Conservation (phyloP, 192 early-diverging fungal genomes). For the Umbelopsis sp. region DNA sequence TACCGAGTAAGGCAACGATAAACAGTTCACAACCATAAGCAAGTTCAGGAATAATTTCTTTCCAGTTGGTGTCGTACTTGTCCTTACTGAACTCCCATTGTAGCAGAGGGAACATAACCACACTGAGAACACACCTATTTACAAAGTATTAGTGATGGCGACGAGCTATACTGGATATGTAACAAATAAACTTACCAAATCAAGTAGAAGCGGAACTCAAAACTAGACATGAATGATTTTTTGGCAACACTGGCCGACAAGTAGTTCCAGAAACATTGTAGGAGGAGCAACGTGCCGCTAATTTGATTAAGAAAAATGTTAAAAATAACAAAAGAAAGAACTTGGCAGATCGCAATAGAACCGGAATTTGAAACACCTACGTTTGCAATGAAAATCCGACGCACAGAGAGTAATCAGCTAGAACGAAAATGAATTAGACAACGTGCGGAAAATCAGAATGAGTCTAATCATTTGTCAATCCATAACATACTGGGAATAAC, state of each 20-base stretch:
- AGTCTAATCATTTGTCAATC: not conserved
- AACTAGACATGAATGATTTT: conserved; percentile 43
- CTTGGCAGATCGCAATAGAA: not conserved
- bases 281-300: conserved; percentile 39
- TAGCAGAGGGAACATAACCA: conserved; percentile 39
- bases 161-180: not conserved
- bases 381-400: conserved; percentile 43
- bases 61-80: conserved; percentile 24
- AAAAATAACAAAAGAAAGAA: not conserved
- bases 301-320: not conserved
- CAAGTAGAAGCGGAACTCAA: conserved; percentile 47
- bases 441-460: not conserved
- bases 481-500: conserved; percentile 27
- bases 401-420: conserved; percentile 41
- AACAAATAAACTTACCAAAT: conserved; percentile 22
- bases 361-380: conserved; percentile 22
- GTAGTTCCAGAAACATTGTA: conserved; percentile 51
- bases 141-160: not conserved
- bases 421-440: not conserved
- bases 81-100: conserved; percentile 33
- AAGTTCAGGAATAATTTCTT: conserved; percentile 47
- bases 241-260: conserved; percentile 43
- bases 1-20: conserved; percentile 13
- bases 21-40: conserved; percentile 33
- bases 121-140: conserved; percentile 36